Conservation (phyloP, 179 eudicot genomes). For the Carnegiea gigantea region DNA sequence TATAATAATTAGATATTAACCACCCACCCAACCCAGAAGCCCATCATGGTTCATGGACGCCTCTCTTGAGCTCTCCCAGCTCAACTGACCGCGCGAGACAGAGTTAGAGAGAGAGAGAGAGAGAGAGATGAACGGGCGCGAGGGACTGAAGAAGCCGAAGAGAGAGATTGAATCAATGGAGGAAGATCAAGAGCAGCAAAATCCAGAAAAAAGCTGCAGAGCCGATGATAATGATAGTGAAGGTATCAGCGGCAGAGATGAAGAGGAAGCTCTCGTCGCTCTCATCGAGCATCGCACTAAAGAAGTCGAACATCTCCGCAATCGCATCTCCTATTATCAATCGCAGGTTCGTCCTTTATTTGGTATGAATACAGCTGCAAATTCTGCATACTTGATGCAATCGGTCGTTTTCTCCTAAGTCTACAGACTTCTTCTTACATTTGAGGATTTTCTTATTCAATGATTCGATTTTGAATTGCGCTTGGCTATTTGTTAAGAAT, state of each 20-base stretch:
- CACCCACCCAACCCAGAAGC: too few species aligned
- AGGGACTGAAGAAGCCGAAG: conserved; percentile 27
- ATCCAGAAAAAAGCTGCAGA: not conserved
- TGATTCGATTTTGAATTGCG: not conserved
- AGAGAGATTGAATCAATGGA: conserved; percentile 20
- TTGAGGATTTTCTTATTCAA: not conserved
- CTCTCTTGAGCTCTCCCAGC: not conserved
- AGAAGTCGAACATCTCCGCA: conserved; percentile 63
- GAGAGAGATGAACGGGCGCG: conserved; percentile 23
- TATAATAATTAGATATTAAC: too few species aligned
- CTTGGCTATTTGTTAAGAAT: not conserved
- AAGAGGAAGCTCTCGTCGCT: conserved; percentile 67
- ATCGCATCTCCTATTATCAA: conserved; percentile 54
- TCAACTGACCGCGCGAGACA: not conserved
- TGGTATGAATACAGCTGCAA: not conserved
- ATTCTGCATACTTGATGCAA: not conserved
- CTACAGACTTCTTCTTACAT: not conserved
- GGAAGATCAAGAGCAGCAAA: not conserved
- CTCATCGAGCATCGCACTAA: conserved; percentile 69
- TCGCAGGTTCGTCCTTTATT: conserved; percentile 41
- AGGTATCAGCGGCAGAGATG: conserved; percentile 20
- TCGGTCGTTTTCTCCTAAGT: not conserved
- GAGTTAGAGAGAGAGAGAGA: not conserved
- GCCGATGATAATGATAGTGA: not conserved
- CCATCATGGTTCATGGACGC: not conserved